A percentile compares a stretch with the other conserved stretches of the same genome.
Conservation (phyloP, 768 basidiomycete genomes). For the Russula sp. region DNA sequence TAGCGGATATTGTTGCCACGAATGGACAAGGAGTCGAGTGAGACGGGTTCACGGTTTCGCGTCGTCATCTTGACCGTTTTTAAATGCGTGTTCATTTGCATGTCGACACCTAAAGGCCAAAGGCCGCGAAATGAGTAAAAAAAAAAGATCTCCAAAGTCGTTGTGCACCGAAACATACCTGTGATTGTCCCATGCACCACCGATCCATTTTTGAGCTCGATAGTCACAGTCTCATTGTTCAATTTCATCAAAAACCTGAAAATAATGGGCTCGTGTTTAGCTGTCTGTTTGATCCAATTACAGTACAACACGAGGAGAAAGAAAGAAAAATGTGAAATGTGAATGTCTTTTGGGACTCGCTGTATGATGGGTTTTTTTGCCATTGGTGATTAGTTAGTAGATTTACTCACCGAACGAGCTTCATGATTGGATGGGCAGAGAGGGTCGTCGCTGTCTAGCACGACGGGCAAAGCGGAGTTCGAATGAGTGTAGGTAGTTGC, state of each 20-base stretch:
- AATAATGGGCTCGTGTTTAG: slow-evolving; percentile 12
- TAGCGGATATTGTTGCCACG: slow-evolving; percentile 97
- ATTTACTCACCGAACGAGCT: slow-evolving; percentile 26
- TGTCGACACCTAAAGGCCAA: slow-evolving; percentile 79
- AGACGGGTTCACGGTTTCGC: slow-evolving; percentile 80
- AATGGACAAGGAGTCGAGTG: slow-evolving; percentile 89
- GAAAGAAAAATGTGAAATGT: background rate
- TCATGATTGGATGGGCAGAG: slow-evolving; percentile 15
- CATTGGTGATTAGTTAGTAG: background rate
- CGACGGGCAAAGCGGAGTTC: slow-evolving; percentile 22
- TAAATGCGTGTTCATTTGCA: slow-evolving; percentile 99
- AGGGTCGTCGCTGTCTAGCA: slow-evolving; percentile 16
- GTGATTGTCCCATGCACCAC: slow-evolving; percentile 96
- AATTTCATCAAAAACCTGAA: slow-evolving; percentile 97
- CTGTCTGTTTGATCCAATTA: background rate
- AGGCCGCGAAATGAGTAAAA: no score
- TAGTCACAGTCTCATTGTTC: slow-evolving; percentile 98
- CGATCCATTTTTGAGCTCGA: slow-evolving; percentile 97
- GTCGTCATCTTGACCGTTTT: slow-evolving; percentile 98
- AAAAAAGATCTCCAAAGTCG: no score
- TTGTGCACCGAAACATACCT: slow-evolving; percentile 49
- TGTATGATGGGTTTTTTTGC: background rate
- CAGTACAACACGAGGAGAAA: slow-evolving; percentile 1
- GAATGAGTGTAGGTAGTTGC: slow-evolving; percentile 1
- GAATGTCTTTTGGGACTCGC: slow-evolving; percentile 1